These are phyloP conservation scores for Ogataea methylovora DNA, from an alignment of 805 yeast species.

Conservation along the genomic window DNA sequence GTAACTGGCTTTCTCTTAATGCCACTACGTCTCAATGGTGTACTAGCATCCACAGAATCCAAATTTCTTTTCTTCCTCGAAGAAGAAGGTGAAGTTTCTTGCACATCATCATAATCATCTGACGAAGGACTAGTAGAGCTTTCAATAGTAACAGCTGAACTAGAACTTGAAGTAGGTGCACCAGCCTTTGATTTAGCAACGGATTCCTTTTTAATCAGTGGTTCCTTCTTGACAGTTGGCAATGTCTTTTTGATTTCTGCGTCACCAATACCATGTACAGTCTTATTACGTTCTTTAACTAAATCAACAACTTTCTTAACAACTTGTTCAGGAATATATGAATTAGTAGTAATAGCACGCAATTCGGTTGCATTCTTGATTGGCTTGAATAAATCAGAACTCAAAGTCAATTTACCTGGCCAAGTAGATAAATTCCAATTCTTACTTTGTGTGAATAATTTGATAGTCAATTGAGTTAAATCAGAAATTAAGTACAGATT, in stretches of 20 bases:
- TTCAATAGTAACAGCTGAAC: too few relatives aligned
- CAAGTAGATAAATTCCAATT: slow-evolving; percentile 71
- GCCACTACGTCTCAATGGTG: slow-evolving; percentile 5
- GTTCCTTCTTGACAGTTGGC: background rate
- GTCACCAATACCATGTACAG: slow-evolving; percentile 1
- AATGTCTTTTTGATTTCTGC: slow-evolving; percentile 1
- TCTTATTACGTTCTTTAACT: slow-evolving; percentile 17
- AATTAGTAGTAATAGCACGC: slow-evolving; percentile 43
- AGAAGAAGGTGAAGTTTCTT: too few relatives aligned
- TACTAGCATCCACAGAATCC: too few relatives aligned
- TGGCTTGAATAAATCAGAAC: slow-evolving; percentile 63
- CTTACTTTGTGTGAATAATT: slow-evolving; percentile 46
- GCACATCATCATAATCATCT: too few relatives aligned
- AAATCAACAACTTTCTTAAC: slow-evolving; percentile 27
- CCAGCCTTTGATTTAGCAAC: too few relatives aligned
- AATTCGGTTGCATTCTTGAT: slow-evolving; percentile 52
- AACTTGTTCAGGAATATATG: slow-evolving; percentile 46
- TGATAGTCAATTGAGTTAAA: slow-evolving; percentile 57
- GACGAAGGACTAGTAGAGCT: too few relatives aligned
- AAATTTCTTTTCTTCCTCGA: too few relatives aligned
- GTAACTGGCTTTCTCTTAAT: slow-evolving; percentile 11
- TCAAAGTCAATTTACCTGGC: slow-evolving; percentile 70
- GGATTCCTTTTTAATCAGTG: too few relatives aligned
- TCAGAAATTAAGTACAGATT: slow-evolving; percentile 66
- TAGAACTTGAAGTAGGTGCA: too few relatives aligned